Conservation (phyloP, 768 basidiomycete genomes). For the Epithele typhae region DNA sequence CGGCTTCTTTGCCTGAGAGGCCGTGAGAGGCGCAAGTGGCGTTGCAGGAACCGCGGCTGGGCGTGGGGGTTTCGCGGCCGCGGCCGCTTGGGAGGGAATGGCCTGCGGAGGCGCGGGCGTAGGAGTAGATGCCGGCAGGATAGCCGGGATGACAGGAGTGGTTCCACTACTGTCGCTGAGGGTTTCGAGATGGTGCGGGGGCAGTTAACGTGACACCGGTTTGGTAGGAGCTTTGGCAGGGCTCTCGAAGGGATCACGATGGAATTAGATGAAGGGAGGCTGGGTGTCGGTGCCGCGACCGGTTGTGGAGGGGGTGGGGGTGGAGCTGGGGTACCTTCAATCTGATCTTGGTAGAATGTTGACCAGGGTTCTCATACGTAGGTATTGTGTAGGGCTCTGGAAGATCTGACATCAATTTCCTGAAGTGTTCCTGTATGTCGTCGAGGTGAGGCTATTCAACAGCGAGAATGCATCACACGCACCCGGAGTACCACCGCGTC, state of each 20-base stretch:
- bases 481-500: constrained; percentile 69
- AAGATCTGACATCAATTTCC: constrained; percentile 72
- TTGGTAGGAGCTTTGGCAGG: too few relatives aligned
- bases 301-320: constrained; percentile 36
- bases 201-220: too few relatives aligned
- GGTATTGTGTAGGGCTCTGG: constrained; percentile 62
- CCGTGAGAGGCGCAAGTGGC: constrained; percentile 17
- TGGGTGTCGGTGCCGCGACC: constrained; percentile 6
- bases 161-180: constrained; percentile 5
- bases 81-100: constrained; percentile 18
- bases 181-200: too few relatives aligned
- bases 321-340: constrained; percentile 62
- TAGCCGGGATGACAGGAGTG: constrained; percentile 7
- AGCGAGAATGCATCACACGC: constrained; percentile 24
- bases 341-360: constrained; percentile 65
- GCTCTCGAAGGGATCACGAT: constrained; percentile 1
- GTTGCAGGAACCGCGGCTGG: constrained; percentile 15
- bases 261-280: constrained; percentile 8
- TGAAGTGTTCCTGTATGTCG: constrained; percentile 59
- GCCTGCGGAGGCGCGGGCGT: constrained; percentile 22
- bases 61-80: background rate
- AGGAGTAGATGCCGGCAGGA: constrained; percentile 18
- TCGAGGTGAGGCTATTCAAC: too few relatives aligned
- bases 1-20: constrained; percentile 10
- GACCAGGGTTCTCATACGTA: constrained; percentile 38